A percentile compares a stretch with the other conserved stretches of the same genome.
Conservation (phyloP, 2,329 filamentous ascomycete species). For the Colletotrichum viniferum region DNA sequence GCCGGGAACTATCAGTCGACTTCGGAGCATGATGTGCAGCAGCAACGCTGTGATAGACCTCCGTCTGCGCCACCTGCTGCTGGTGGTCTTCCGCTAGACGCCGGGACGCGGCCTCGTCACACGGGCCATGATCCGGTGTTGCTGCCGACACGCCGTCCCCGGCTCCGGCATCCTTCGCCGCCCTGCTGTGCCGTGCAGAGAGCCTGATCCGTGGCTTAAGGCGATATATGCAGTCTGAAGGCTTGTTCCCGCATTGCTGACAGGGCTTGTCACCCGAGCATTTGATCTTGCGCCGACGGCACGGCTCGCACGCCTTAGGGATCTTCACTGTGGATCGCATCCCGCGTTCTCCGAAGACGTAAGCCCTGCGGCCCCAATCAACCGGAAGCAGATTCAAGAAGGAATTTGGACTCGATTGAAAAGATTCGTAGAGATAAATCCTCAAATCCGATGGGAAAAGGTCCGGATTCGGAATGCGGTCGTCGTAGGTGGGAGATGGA, state of each 20-base stretch:
- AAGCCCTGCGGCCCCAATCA: not conserved
- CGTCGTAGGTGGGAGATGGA: not conserved
- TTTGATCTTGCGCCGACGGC: conserved; percentile 24
- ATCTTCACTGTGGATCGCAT: conserved; percentile 21
- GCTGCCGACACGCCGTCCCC: not conserved
- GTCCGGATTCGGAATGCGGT: not conserved
- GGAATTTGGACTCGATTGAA: not conserved
- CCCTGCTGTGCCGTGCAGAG: conserved; percentile 36
- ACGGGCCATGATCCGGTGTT: not conserved
- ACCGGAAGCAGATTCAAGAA: not conserved
- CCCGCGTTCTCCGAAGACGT: not conserved
- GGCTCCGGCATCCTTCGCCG: conserved; percentile 35
- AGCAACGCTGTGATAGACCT: conserved; percentile 26
- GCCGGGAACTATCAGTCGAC: conserved; percentile 27
- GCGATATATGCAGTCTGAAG: conserved; percentile 21
- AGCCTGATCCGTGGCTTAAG: conserved; percentile 17
- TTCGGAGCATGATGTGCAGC: conserved; percentile 24
- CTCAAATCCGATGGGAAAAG: conserved; percentile 2
- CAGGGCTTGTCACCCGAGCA: conserved; percentile 24
- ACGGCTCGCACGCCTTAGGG: conserved; percentile 26
- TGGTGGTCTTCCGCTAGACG: conserved; percentile 15
- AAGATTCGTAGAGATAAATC: not conserved
- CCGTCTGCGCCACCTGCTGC: conserved; percentile 37
- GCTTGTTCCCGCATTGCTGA: conserved; percentile 18
- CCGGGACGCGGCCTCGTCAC: not conserved